These are phyloP conservation scores for Tulasnella sp. DNA, from an alignment of 768 basidiomycete genomes.

Conservation along the genomic window DNA sequence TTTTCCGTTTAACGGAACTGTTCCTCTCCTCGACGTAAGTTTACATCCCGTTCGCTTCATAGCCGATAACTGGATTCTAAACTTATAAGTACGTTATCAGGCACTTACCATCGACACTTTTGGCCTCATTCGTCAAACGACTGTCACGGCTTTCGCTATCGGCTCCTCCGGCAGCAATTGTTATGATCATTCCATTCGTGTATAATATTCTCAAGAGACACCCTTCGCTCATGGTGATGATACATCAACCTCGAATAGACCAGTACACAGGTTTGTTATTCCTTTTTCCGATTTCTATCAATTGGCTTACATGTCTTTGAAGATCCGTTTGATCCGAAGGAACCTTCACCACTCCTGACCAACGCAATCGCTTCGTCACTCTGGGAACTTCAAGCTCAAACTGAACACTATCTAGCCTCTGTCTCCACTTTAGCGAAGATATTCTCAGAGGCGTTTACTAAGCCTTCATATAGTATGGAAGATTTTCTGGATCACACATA, in stretches of 20 bases:
- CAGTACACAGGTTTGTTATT: not conserved
- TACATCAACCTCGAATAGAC: conserved; percentile 44
- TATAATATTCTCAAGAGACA: conserved; percentile 91
- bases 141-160: conserved; percentile 69
- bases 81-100: too few relatives aligned
- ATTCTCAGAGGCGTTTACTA: conserved; percentile 84
- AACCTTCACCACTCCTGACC: conserved; percentile 62
- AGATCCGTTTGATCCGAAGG: conserved; percentile 60
- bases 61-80: conserved; percentile 16
- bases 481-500: conserved; percentile 95
- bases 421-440: conserved; percentile 83
- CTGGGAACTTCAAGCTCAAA: conserved; percentile 80
- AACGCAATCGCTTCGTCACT: conserved; percentile 75
- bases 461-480: conserved; percentile 77
- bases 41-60: not conserved
- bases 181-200: conserved; percentile 83
- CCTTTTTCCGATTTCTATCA: not conserved
- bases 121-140: conserved; percentile 91
- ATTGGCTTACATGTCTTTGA: not conserved
- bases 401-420: conserved; percentile 68
- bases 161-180: conserved; percentile 80
- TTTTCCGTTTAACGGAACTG: conserved; percentile 83
- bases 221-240: conserved; percentile 84
- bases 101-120: conserved; percentile 77
- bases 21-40: conserved; percentile 86